Evolutionary conservation across 441 rosid genomes (phyloP), one percentile per base, ranked within the genome.

Genomic region (Populus hybrid): DNA sequence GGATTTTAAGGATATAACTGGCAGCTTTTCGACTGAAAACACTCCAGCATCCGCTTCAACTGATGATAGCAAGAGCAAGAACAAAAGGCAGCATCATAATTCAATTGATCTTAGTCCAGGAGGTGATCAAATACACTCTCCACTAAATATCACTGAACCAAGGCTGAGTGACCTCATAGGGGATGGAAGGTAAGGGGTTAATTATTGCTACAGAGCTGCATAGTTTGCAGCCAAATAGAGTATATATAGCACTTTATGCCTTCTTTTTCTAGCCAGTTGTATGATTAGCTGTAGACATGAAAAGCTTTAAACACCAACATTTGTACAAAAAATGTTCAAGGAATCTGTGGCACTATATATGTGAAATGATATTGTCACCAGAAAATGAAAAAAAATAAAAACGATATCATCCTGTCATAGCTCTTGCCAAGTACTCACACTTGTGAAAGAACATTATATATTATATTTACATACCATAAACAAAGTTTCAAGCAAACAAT

Each of bases 141-240:
- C 81, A 7, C 14, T 69, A 38, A 68, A 74, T 78, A 21, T 73
- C 69, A 59, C 81, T 2, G 74, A 74, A 59, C 64, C 81, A 69
- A 78, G 77, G 64, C 70, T 78, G 21, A 74, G 70, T 78, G 81
- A 78, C 7, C 74, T 73, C 4, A 74, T 78, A 16, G 81, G 77
- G 10, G 73, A 64, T 26, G 81, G 81, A 70, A 78, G 81, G 70
- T 78, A 50, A 78, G 23, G 6, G 42, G 6, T 23, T 11, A n/a
- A 0, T n/a, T 59, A 6, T 1, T 56, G 9, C 21, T 18, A 6
- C 21, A 29, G 31, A 29, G 31, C 31, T 3, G 31, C 31, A 29
- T 29, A 18, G 8, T 10, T 12, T 45, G 6, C 63, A 18, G 63
- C 21, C 63, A 56, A 6, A 56, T 56, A 18, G 3, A 20, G 21